Percentiles rank a stretch among this genome's conserved stretches.
phyloP scores from a whole-genome alignment of 2,329 filamentous ascomycete genomes.

The Aschersonia sp. region DNA sequence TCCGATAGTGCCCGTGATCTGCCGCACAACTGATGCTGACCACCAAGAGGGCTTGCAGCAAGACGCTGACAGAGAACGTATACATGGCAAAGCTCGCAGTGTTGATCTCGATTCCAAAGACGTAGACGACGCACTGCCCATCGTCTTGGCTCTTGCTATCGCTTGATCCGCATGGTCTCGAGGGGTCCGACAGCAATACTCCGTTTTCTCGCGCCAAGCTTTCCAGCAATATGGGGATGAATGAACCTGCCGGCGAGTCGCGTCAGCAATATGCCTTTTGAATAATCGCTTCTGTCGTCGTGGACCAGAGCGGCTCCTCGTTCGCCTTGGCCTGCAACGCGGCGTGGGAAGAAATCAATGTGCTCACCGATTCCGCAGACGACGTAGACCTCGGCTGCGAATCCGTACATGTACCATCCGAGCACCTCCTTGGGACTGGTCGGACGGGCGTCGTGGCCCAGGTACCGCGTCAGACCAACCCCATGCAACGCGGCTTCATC shows the following conservation, averaged over 20 bases:
- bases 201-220: slow-evolving; percentile 87
- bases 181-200: slow-evolving; percentile 65
- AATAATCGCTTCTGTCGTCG: no score
- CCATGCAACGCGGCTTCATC: slow-evolving; percentile 21
- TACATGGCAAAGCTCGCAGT: slow-evolving; percentile 98
- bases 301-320: no score
- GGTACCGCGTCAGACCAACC: slow-evolving; percentile 40
- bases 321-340: no score
- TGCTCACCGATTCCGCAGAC: slow-evolving; percentile 62
- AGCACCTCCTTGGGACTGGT: slow-evolving; percentile 78
- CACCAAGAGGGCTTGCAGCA: slow-evolving; percentile 79
- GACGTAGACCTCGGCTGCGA: slow-evolving; percentile 92
- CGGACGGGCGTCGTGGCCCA: slow-evolving; percentile 74
- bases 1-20: slow-evolving; percentile 85
- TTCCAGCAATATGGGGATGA: slow-evolving; percentile 91
- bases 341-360: no score
- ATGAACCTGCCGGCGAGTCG: slow-evolving; percentile 47
- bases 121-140: slow-evolving; percentile 66
- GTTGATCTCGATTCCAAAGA: slow-evolving; percentile 79
- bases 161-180: slow-evolving; percentile 57
- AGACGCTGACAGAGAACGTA: slow-evolving; percentile 84
- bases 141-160: slow-evolving; percentile 36
- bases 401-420: slow-evolving; percentile 94
- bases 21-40: slow-evolving; percentile 94
- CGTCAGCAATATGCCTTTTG: no score